A percentile compares a stretch with the other conserved stretches of the same genome.
phyloP scores from a whole-genome alignment of 1,284 basidiomycete genomes.

The Sanguinoderma infundibulare region DNA sequence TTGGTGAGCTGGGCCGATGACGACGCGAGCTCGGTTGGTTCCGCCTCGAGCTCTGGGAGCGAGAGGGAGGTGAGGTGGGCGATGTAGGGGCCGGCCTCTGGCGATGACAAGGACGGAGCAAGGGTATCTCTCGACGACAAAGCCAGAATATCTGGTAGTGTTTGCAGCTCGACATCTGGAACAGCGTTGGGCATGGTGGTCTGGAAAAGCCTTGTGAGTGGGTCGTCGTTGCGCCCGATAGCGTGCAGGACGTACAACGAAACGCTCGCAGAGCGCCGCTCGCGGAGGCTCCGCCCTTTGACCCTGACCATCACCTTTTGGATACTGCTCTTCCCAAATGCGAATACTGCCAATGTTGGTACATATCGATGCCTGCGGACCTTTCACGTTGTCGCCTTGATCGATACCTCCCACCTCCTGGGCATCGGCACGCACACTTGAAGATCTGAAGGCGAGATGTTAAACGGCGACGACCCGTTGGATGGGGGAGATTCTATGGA shows the following conservation, averaged over 20 bases:
- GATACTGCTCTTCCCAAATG: background rate
- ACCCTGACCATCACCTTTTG: background rate
- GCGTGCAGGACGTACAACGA: no score
- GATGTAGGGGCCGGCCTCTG: constrained; percentile 51
- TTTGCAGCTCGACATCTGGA: constrained; percentile 14
- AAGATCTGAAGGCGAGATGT: background rate
- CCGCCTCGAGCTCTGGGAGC: constrained; percentile 66
- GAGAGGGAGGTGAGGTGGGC: constrained; percentile 67
- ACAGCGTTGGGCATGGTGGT: constrained; percentile 3
- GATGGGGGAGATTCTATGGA: background rate
- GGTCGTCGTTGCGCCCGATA: no score
- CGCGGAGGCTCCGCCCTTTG: background rate
- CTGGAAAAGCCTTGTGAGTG: no score
- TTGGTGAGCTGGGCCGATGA: constrained; percentile 85
- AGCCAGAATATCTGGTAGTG: constrained; percentile 20
- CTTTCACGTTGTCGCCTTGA: background rate
- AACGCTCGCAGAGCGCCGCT: no score
- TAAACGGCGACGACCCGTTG: background rate
- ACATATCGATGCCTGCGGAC: no score
- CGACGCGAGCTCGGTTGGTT: constrained; percentile 76
- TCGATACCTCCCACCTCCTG: background rate
- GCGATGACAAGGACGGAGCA: constrained; percentile 21
- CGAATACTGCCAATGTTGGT: background rate
- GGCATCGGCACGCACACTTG: background rate
- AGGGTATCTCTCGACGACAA: constrained; percentile 18